Evolutionary conservation across 805 yeast genomes (phyloP), one percentile per base, ranked within the genome.

Genomic region (Lachancea dasiensis): DNA sequence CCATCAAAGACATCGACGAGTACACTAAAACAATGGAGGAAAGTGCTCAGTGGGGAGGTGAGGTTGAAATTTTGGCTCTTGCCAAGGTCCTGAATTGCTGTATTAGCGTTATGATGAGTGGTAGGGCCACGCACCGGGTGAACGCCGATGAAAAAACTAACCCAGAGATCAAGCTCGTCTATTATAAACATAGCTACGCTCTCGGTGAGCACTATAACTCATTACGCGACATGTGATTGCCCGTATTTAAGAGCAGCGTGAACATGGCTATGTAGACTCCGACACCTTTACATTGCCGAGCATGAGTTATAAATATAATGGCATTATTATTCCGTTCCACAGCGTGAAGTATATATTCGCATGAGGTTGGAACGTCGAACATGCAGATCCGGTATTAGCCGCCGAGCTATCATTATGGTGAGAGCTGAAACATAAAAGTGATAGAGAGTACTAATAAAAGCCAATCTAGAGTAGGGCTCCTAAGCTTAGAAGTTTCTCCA

Each of bases 21-120:
- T 92, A 92, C 57, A 72, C 85, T 3, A 59, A 66, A 3, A 81
- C 79, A 45, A 69, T 90, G 41, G 82, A 73, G 42, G 67, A 59
- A n/a, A 86, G 95, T 0, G 79, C 95, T 0, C 75, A 84, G 68
- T 90, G 98, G 98, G 98, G 98, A 18, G 92, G 95, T 6, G 97
- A 92, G 51, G 67, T 86, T 67, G 98, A 90, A 64, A 78, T 90
- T 14, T 60, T 85, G 54, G 96, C 97, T 0, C 66, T 89, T 27
- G 71, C 94, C 1, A 70, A 76, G 42, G 75, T 74, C n/a, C 83
- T 70, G 50, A 69, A 79, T 42, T 77, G 84, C 48, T 84, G 87
- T 0, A 75, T 90, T n/a, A 69, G 79, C 33, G 79, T 90, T 8
- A 68, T 80, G 63, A 77, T 83, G 68, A 82, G 86, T 32, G 95